Evolutionary conservation across 2,329 filamentous ascomycete species (phyloP).

Genomic region (Aspergillus sp.): DNA sequence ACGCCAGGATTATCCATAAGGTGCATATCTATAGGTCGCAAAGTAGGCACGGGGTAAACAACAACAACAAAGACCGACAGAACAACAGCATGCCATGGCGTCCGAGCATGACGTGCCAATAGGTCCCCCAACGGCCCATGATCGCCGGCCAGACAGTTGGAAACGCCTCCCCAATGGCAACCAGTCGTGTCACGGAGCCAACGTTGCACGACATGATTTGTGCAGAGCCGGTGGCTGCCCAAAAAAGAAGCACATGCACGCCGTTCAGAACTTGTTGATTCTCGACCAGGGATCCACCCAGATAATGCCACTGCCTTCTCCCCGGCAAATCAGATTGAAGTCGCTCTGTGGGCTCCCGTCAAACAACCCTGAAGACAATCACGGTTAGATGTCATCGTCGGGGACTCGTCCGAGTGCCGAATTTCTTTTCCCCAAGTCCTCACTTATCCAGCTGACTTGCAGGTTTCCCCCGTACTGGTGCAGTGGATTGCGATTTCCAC

Average conservation of each 20-base stretch:
- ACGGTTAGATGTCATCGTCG: slow-evolving; percentile 14
- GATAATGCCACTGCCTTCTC: slow-evolving; percentile 21
- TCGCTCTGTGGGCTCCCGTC: slow-evolving; percentile 18
- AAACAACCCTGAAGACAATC: slow-evolving; percentile 18
- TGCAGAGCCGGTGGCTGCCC: slow-evolving; percentile 28
- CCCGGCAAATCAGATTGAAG: slow-evolving; percentile 21
- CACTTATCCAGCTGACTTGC: neutral
- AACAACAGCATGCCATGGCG: slow-evolving; percentile 19
- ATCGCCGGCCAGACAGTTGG: slow-evolving; percentile 15
- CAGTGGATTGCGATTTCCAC: neutral
- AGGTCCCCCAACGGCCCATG: slow-evolving; percentile 9
- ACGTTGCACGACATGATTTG: slow-evolving; percentile 28
- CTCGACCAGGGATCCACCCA: slow-evolving; percentile 22
- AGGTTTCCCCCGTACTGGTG: slow-evolving; percentile 8
- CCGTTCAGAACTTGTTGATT: slow-evolving; percentile 20
- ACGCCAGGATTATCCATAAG: slow-evolving; percentile 1
- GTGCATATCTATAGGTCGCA: slow-evolving; percentile 1
- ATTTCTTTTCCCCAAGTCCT: too few species aligned
- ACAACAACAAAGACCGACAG: slow-evolving; percentile 9
- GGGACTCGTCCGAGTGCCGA: slow-evolving; percentile 9
- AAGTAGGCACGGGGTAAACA: slow-evolving; percentile 2
- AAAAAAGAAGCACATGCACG: slow-evolving; percentile 23
- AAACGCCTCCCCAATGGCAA: slow-evolving; percentile 15
- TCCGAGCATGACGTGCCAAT: slow-evolving; percentile 25
- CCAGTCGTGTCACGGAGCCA: slow-evolving; percentile 18